Evolutionary conservation across 179 eudicot genomes (phyloP), one percentile per base, ranked within the genome.

Genomic region (Beta corolliflora): DNA sequence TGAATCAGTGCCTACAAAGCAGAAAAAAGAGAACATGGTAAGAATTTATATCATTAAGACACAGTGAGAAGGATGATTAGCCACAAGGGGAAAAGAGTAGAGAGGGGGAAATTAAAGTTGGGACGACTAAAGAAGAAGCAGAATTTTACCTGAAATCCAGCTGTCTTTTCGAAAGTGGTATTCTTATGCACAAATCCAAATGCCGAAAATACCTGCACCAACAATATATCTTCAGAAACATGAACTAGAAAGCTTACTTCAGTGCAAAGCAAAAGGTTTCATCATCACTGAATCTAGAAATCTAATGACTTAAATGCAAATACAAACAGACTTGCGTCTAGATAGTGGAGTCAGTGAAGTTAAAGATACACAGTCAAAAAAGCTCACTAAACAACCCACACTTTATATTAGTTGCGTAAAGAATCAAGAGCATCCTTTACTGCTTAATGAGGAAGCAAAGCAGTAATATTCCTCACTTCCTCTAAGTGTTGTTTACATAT

Each of bases 81-180:
- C 25, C 0, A 5, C 50, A 71, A 23, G 18, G 59, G 8, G 3
- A 45, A 2, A 5, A 4, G 23, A 5, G 16, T 11, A 77, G 55
- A 16, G 18, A 18, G 46, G 25, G 18, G 13, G 55, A 12, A 13
- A 19, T 31, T 18, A 25, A n/a, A 19, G 14, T 63, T 1, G 18
- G 56, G 19, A 10, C 41, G 5, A 73, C 77, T 54, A 16, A 29
- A 73, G 9, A 12, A 48, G 10, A 41, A 56, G n/a, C 25, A 79
- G 15, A 81, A 60, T 69, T 77, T 78, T 81, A 88, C 99, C 97
- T 94, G 99, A 82, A 94, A 96, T 55, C 99, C 99, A 78, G 99
- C 99, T 58, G 99, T 96, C 90, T 96, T 96, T 90, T 96, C 99
- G 86, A 96, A 96, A 54, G 99, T 96, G 36, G 99, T 94, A 60